Conservation (phyloP, 192 early-diverging fungal genomes). For the Oehlia diaphana region DNA sequence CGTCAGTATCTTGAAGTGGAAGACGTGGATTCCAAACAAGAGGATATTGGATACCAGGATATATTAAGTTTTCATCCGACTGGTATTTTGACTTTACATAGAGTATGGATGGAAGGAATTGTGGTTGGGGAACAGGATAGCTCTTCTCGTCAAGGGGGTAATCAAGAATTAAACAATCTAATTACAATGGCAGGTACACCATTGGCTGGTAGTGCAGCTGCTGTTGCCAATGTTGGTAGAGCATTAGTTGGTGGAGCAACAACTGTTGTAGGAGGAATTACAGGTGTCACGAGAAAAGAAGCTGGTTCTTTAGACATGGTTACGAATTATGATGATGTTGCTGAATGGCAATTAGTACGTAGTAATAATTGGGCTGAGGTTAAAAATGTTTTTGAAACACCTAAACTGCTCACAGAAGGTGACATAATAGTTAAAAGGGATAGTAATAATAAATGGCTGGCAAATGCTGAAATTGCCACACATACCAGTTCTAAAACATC, state of each 20-base stretch:
- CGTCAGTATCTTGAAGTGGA: slow-evolving; percentile 38
- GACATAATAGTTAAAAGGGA: slow-evolving; percentile 14
- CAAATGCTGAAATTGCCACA: slow-evolving; percentile 55
- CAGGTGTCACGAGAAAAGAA: slow-evolving; percentile 12
- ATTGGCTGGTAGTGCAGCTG: slow-evolving; percentile 15
- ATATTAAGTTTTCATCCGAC: slow-evolving; percentile 57
- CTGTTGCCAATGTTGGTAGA: slow-evolving; percentile 29
- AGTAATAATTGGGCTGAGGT: slow-evolving; percentile 50
- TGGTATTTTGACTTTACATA: slow-evolving; percentile 57
- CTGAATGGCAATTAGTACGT: slow-evolving; percentile 55
- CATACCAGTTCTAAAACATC: slow-evolving; percentile 38
- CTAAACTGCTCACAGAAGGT: slow-evolving; percentile 1
- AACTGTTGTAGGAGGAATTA: slow-evolving; percentile 22
- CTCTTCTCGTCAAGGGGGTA: slow-evolving; percentile 1
- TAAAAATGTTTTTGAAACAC: slow-evolving; percentile 31
- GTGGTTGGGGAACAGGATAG: background rate
- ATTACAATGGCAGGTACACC: slow-evolving; percentile 7
- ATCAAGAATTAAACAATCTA: slow-evolving; percentile 10
- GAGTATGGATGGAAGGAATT: slow-evolving; percentile 44
- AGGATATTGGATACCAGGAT: slow-evolving; percentile 47
- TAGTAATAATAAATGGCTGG: slow-evolving; percentile 40
- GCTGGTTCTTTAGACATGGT: slow-evolving; percentile 52
- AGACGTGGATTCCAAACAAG: slow-evolving; percentile 33
- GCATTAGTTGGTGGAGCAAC: slow-evolving; percentile 23
- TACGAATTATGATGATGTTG: slow-evolving; percentile 55